These are phyloP conservation scores for Skeletonema grethae DNA, from an alignment of 108 stramenopile genomes.

Conservation along the genomic window DNA sequence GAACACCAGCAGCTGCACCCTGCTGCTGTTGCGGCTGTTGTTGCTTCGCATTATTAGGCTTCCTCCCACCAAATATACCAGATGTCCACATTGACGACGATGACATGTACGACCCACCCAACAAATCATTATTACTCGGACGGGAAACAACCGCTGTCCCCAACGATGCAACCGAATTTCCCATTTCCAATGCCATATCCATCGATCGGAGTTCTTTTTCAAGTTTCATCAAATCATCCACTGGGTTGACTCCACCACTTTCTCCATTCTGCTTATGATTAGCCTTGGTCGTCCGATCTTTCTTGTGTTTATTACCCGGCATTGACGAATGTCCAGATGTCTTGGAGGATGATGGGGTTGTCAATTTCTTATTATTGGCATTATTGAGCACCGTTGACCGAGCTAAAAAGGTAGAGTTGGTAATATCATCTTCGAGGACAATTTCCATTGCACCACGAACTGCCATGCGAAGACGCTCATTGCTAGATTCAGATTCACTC, in stretches of 20 bases:
- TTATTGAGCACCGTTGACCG: slow-evolving; percentile 17
- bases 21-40: slow-evolving; percentile 6
- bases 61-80: slow-evolving; percentile 22
- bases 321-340: not conserved
- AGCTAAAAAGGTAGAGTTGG: slow-evolving; percentile 80
- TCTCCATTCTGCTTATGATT: not conserved
- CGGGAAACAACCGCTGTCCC: slow-evolving; percentile 52
- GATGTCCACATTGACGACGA: slow-evolving; percentile 60
- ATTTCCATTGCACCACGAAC: slow-evolving; percentile 78
- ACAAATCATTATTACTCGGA: slow-evolving; percentile 71
- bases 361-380: not conserved
- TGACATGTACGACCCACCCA: slow-evolving; percentile 77
- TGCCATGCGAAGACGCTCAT: slow-evolving; percentile 73
- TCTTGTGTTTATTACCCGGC: not conserved
- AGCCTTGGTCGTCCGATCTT: not conserved
- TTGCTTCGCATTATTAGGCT: slow-evolving; percentile 8
- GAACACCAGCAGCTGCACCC: slow-evolving; percentile 46
- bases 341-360: not conserved
- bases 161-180: slow-evolving; percentile 74
- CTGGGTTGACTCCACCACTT: slow-evolving; percentile 31
- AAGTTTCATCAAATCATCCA: slow-evolving; percentile 74
- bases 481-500: slow-evolving; percentile 5
- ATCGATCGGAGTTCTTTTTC: slow-evolving; percentile 81
- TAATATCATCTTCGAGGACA: slow-evolving; percentile 74
- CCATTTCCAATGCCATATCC: slow-evolving; percentile 82